A percentile compares a stretch with the other conserved stretches of the same genome.
Conservation (phyloP, 495 filamentous ascomycete species). For the Coniosporium apollinis region DNA sequence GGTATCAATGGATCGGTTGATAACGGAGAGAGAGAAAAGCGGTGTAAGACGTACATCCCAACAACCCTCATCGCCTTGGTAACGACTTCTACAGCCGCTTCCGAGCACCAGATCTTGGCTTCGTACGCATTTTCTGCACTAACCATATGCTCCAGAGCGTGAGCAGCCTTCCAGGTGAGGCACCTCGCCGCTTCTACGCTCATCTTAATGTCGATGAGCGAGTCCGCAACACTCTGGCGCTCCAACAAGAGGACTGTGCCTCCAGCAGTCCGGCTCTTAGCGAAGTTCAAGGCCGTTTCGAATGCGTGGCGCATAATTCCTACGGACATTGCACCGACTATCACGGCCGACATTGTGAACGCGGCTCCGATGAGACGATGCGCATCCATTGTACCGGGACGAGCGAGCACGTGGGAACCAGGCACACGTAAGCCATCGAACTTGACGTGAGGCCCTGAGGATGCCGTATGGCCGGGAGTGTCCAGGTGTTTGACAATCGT, state of each 20-base stretch:
- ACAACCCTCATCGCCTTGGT: constrained; percentile 33
- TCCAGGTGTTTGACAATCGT: constrained; percentile 27
- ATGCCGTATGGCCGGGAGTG: constrained; percentile 29
- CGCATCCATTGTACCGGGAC: constrained; percentile 25
- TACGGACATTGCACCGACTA: constrained; percentile 37
- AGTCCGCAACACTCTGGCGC: constrained; percentile 33
- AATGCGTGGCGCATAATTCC: constrained; percentile 37
- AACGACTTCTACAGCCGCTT: constrained; percentile 29
- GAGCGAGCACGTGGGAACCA: constrained; percentile 26
- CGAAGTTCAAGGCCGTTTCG: constrained; percentile 33
- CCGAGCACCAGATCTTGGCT: constrained; percentile 37
- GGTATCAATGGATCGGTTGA: background rate
- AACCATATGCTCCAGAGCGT: constrained; percentile 24
- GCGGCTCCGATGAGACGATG: constrained; percentile 22
- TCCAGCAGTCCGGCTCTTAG: constrained; percentile 25
- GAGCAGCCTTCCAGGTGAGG: constrained; percentile 35
- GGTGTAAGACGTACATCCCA: constrained; percentile 28
- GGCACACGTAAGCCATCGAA: constrained; percentile 34
- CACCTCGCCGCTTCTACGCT: constrained; percentile 32
- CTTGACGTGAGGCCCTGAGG: constrained; percentile 28
- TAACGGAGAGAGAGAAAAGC: background rate
- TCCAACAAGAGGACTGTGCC: constrained; percentile 29
- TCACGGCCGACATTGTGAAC: constrained; percentile 29
- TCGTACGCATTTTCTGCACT: constrained; percentile 30
- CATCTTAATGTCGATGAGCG: constrained; percentile 37